Evolutionary conservation across 176 grass and related monocot species (phyloP), one percentile per base, ranked within the genome.

Genomic region (Ensete ventricosum): DNA sequence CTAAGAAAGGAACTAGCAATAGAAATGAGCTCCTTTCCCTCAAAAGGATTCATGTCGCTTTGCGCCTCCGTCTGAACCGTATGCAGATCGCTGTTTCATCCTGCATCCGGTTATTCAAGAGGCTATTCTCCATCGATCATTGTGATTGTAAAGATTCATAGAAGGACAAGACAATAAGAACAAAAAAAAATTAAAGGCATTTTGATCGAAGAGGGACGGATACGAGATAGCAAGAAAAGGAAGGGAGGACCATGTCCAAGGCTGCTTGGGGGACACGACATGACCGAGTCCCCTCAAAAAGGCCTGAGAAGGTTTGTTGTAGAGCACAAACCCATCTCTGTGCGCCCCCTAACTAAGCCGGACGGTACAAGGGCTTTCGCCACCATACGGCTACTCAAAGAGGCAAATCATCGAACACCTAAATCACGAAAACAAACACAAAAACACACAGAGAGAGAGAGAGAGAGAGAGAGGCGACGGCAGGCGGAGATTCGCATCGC

Each of bases 11-110:
- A 53, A 53, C 43, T 19, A 71, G 1, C 19, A 10, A 23, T 7
- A 63, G 10, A 63, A 21, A 8, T 20, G 11, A 14, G n/a, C 22
- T 53, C 69, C 34, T 23, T 50, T 53, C 69, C 49, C n/a, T 72
- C 69, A 72, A 72, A 52, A 53, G 50, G 69, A 72, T 72, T 72
- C 34, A 50, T 1, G 21, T 72, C 12, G n/a, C 69, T 72, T 53
- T 72, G 29, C 69, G 69, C 69, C 69, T 53, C 69, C 51, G 69
- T 72, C 69, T 72, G 69, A 72, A 53, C 69, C 69, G 50, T 13
- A 21, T 53, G 69, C 69, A 72, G 51, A 72, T 53, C 19, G 17
- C 3, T 10, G 16, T 21, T 22, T 21, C 4, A 52, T 53, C 49
- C 50, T 11, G 69, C 69, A 72, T 1, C 19, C 48, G 69, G 69